phyloP scores from a whole-genome alignment of 108 stramenopile genomes.

The Nitzschia palea region DNA sequence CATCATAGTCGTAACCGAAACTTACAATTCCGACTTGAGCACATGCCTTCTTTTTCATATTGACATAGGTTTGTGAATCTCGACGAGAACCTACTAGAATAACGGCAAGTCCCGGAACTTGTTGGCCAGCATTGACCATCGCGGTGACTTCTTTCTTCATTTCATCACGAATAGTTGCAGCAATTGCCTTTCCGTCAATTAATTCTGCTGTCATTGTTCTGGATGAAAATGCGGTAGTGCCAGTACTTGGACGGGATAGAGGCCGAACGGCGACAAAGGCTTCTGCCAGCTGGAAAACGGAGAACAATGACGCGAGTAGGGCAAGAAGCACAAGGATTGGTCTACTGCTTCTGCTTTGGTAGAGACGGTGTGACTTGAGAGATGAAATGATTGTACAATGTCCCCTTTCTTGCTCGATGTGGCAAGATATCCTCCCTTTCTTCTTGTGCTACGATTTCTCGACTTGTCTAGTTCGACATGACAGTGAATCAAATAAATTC shows the following conservation, averaged over 20 bases:
- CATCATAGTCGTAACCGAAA: slow-evolving; percentile 82
- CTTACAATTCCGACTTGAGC: slow-evolving; percentile 78
- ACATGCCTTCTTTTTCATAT: slow-evolving; percentile 98
- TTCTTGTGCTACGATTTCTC: too few species aligned
- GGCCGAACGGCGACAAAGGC: background rate
- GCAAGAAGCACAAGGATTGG: background rate
- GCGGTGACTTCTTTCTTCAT: slow-evolving; percentile 44
- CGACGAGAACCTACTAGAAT: slow-evolving; percentile 89
- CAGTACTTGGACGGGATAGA: background rate
- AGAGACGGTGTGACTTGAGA: too few species aligned
- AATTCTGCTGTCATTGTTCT: slow-evolving; percentile 16
- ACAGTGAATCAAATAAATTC: too few species aligned
- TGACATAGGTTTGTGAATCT: slow-evolving; percentile 96
- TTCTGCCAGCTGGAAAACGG: background rate
- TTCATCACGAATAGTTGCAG: slow-evolving; percentile 67
- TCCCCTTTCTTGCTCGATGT: too few species aligned
- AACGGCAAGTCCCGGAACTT: slow-evolving; percentile 89
- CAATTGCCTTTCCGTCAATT: slow-evolving; percentile 87
- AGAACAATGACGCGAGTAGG: background rate
- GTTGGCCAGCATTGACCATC: slow-evolving; percentile 11
- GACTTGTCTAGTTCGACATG: too few species aligned
- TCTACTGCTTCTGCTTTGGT: background rate
- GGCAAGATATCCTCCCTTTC: too few species aligned
- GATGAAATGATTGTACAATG: too few species aligned
- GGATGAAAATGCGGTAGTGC: background rate